Evolutionary conservation across 768 basidiomycete genomes (phyloP).

Genomic region (Cystofilobasidium bisporidii): DNA sequence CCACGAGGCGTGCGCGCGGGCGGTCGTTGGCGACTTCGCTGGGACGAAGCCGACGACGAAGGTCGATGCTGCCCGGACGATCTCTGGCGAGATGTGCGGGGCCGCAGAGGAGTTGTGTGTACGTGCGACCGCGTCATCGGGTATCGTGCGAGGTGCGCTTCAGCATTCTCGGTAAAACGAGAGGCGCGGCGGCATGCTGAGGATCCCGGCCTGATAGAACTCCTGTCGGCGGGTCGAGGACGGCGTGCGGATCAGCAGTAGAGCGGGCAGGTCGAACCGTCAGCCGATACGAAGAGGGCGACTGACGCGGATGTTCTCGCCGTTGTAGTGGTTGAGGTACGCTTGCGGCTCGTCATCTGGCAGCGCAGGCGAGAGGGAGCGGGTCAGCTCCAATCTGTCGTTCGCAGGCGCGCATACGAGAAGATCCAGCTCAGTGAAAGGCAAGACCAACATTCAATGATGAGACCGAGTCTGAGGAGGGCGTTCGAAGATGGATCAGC

Average conservation of each 20-base stretch:
- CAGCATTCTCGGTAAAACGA: constrained; percentile 1
- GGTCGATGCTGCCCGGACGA: no score
- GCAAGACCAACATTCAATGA: not conserved
- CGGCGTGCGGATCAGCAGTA: not conserved
- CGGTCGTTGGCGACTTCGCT: no score
- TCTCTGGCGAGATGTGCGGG: no score
- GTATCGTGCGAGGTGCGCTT: not conserved
- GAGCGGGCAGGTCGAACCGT: no score
- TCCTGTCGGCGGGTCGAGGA: not conserved
- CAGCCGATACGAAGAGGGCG: not conserved
- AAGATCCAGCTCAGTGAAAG: no score
- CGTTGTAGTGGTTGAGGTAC: not conserved
- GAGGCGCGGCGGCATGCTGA: not conserved
- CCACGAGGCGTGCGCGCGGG: no score
- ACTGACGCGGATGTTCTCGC: not conserved
- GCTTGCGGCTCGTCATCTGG: not conserved
- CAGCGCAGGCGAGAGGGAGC: not conserved
- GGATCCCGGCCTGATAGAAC: constrained; percentile 2
- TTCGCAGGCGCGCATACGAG: no score
- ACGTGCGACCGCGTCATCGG: not conserved
- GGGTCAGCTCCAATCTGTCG: no score
- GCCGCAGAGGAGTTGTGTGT: no score
- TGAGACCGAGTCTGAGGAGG: not conserved
- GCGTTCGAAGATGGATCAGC: no score
- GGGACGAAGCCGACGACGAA: no score